Evolutionary conservation across 2,329 filamentous ascomycete genomes (phyloP).

Genomic region (Chaetomium sp.): DNA sequence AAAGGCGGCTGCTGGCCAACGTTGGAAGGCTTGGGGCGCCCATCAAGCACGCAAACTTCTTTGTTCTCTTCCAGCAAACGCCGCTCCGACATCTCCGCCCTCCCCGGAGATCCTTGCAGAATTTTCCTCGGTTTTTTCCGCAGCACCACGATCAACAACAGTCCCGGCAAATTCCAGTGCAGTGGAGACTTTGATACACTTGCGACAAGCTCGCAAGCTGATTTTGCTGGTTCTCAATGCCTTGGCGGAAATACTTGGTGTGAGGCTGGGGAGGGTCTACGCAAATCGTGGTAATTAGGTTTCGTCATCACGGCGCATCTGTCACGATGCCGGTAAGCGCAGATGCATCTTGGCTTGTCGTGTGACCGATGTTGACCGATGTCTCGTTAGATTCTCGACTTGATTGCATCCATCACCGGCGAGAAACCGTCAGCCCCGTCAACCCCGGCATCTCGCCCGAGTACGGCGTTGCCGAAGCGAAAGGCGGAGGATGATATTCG

Average conservation of each 20-base stretch:
- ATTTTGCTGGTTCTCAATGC: constrained; percentile 28
- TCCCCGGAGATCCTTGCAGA: background rate
- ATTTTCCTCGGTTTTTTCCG: background rate
- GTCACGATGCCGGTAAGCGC: constrained; percentile 45
- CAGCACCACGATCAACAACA: background rate
- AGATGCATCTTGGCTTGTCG: background rate
- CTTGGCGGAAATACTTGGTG: constrained; percentile 31
- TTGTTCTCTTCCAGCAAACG: constrained; percentile 24
- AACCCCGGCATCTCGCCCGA: constrained; percentile 36
- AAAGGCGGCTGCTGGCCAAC: constrained; percentile 30
- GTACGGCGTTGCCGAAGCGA: constrained; percentile 51
- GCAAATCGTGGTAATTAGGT: constrained; percentile 23
- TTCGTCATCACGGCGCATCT: constrained; percentile 4
- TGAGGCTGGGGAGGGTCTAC: constrained; percentile 35
- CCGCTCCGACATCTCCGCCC: constrained; percentile 5
- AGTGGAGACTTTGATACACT: constrained; percentile 6
- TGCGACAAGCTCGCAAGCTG: constrained; percentile 16
- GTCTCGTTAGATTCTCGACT: constrained; percentile 53
- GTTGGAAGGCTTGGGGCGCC: constrained; percentile 21
- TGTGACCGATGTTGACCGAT: constrained; percentile 24
- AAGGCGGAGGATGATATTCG: constrained; percentile 58
- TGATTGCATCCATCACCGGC: constrained; percentile 65
- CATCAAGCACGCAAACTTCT: constrained; percentile 29
- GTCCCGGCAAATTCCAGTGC: background rate
- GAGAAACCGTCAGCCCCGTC: constrained; percentile 48